A percentile compares a stretch with the other conserved stretches of the same genome.
phyloP scores from a whole-genome alignment of 2,329 filamentous ascomycete genomes.

The Aspergillus cejpii region DNA sequence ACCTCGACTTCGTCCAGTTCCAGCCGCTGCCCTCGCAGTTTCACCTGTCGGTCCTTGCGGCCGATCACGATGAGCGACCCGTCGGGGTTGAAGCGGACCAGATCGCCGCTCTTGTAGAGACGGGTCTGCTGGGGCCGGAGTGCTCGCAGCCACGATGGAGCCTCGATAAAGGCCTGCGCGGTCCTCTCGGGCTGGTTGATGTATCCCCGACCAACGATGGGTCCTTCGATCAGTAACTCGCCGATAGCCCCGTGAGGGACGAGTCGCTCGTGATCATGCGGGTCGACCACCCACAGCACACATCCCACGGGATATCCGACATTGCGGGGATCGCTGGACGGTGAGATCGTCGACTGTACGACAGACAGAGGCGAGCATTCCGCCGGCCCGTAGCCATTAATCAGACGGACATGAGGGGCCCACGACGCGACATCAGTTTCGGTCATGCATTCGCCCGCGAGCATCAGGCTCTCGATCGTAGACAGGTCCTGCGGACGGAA shows the following conservation, averaged over 20 bases:
- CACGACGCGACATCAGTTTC: constrained; percentile 4
- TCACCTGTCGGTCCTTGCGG: constrained; percentile 18
- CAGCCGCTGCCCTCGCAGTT: constrained; percentile 25
- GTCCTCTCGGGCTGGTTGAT: constrained; percentile 25
- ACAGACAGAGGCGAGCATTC: constrained; percentile 4
- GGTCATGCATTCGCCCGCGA: constrained; percentile 30
- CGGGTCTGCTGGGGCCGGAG: constrained; percentile 10
- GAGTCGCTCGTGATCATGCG: constrained; percentile 18
- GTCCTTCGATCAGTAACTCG: constrained; percentile 42
- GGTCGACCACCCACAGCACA: constrained; percentile 30
- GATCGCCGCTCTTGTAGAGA: constrained; percentile 32
- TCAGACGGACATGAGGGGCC: background rate
- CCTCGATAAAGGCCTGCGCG: constrained; percentile 16
- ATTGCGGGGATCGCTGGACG: background rate
- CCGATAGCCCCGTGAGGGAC: constrained; percentile 38
- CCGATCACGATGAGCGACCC: constrained; percentile 12
- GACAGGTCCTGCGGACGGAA: constrained; percentile 20
- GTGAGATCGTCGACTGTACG: background rate
- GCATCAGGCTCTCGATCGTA: constrained; percentile 32
- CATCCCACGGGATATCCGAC: constrained; percentile 20
- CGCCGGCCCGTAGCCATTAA: constrained; percentile 8
- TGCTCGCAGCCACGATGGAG: constrained; percentile 17
- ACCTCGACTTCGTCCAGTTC: constrained; percentile 26
- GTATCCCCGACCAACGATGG: constrained; percentile 38
- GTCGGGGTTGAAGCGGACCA: constrained; percentile 23